Conservation (phyloP, 2,329 filamentous ascomycete genomes). For the Verticillium alfalfae region DNA sequence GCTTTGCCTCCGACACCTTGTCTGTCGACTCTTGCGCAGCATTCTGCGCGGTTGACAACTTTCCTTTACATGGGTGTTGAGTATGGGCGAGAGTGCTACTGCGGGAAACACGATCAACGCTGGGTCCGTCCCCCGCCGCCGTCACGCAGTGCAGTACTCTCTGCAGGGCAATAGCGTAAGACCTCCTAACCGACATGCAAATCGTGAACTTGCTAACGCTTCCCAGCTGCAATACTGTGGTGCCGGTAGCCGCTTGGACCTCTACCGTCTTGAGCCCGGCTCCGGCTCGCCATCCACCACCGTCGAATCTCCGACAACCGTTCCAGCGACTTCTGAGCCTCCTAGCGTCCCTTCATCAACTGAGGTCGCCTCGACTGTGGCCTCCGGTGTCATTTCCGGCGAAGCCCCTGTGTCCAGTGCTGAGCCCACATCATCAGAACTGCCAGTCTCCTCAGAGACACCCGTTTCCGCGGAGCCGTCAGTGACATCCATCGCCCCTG, state of each 20-base stretch:
- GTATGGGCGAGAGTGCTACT: slow-evolving; percentile 20
- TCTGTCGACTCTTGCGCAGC: slow-evolving; percentile 16
- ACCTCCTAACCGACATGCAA: no score
- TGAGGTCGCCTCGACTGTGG: neutral
- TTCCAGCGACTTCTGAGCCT: neutral
- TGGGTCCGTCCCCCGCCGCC: slow-evolving; percentile 9
- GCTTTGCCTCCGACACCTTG: slow-evolving; percentile 16
- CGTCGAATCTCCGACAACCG: neutral
- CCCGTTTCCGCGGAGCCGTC: neutral
- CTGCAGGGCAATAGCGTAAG: slow-evolving; percentile 13
- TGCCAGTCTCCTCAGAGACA: neutral
- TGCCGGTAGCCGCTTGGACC: slow-evolving; percentile 7
- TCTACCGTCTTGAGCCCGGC: slow-evolving; percentile 3
- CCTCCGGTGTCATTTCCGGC: neutral
- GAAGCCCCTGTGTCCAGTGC: neutral
- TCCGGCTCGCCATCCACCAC: neutral
- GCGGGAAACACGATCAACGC: slow-evolving; percentile 14
- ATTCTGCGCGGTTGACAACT: slow-evolving; percentile 14
- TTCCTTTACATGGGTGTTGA: slow-evolving; percentile 17
- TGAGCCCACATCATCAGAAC: neutral
- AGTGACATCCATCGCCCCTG: neutral
- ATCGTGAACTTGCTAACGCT: neutral
- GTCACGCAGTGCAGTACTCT: slow-evolving; percentile 14
- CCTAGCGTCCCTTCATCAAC: neutral
- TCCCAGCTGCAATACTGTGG: slow-evolving; percentile 10